Base-by-base conservation (phyloP, 108 stramenopile species). In the Chaetoceros muelleri region DNA sequence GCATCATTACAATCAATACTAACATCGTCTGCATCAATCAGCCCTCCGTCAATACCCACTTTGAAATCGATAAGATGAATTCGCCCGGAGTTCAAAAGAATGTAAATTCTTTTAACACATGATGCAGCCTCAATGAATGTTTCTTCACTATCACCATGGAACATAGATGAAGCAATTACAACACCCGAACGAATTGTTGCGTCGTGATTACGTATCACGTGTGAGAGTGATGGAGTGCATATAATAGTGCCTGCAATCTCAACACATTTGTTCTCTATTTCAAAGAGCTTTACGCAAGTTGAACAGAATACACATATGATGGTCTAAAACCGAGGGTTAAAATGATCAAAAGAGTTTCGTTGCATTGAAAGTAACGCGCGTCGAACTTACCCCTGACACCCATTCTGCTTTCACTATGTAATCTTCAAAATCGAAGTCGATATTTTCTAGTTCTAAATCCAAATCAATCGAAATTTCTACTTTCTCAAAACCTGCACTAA, bases 61-160 rank as follows among this genome's bases (percentile, higher is more conserved):
- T 49, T 56, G 22, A 81, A 52, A 47, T 78, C 74, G 23, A 79
- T 76, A 16, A 64, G 66, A 58, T 83, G 71, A 25, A 79, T 24
- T 2, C 78, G 63, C 3, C 81, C 81, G 48, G 71, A 76, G 30
- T 83, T 78, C 16, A 83, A 65, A n/a, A 83, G 53, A 13, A 83
- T 49, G 16, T 66, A 76, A 53, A 83, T 46, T 47, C 56, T 55
- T 45, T 53, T 65, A 7, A 30, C 61, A 3, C 13, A 24, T 48
- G 30, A 19, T 21, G 16, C n/a, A 24, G 13, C 52, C 8, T 3
- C 3, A 2, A 21, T 24, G 25, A 28, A n/a, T 17, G 47, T 25
- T 23, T 30, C 55, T 16, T 30, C 29, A 22, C 31, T 57, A 40
- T 30, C 10, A 18, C 40, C 21, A 31, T 51, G 25, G 10, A 65